phyloP scores from a whole-genome alignment of 305 asterid species.

The Caryopteris hybrid region DNA sequence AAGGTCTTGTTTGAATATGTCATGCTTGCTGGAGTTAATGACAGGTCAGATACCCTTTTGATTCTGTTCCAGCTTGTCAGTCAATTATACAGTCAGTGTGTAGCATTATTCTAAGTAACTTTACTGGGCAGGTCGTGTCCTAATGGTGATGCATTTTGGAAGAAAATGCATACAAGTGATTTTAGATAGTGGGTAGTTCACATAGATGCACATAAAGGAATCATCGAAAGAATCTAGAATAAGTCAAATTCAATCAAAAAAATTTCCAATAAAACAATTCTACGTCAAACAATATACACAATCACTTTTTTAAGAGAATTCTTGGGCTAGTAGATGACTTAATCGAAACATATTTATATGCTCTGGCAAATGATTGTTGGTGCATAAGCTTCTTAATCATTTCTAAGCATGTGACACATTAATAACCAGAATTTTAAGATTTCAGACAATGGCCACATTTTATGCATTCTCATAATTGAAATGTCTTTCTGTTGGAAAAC shows the following conservation, averaged over 20 bases:
- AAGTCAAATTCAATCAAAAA: not conserved
- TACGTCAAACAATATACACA: not conserved
- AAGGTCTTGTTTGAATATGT: conserved; percentile 91
- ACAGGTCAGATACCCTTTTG: conserved; percentile 46
- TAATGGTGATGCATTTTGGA: not conserved
- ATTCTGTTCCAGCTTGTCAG: not conserved
- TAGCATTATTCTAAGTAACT: not conserved
- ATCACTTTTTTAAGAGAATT: too few relatives aligned
- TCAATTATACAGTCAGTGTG: not conserved
- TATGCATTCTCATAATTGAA: too few relatives aligned
- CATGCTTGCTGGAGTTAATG: conserved; percentile 96
- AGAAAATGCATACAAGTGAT: not conserved
- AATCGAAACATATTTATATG: too few relatives aligned
- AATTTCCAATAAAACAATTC: not conserved
- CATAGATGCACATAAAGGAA: not conserved
- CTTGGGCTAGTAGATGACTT: not conserved
- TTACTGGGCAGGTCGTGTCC: not conserved
- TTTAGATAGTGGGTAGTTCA: not conserved
- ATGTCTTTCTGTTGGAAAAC: too few relatives aligned
- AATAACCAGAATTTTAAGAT: too few relatives aligned
- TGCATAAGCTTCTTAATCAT: too few relatives aligned
- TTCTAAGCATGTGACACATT: too few relatives aligned
- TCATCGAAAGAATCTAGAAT: not conserved
- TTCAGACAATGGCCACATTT: too few relatives aligned
- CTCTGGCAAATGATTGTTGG: too few relatives aligned